Percentiles rank a stretch among this genome's conserved stretches.
Conservation (phyloP, 83 land plant genomes). For the Diphasiastrum complanatum region DNA sequence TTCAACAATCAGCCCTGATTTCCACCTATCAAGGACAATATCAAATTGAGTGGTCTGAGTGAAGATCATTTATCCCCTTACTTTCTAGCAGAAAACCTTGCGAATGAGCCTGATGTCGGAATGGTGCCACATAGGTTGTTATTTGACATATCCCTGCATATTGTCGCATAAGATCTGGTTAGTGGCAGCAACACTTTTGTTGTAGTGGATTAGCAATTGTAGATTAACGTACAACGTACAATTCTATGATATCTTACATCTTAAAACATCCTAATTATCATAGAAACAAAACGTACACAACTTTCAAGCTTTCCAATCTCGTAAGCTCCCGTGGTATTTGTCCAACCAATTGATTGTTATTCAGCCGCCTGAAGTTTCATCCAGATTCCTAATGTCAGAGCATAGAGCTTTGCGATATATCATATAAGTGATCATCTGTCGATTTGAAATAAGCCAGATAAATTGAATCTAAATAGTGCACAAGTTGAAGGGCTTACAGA, state of each 20-base stretch:
- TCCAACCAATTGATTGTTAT: slow-evolving; percentile 18
- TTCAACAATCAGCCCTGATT: too few relatives aligned
- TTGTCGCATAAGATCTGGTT: neutral
- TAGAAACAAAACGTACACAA: slow-evolving; percentile 8
- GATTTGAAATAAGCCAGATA: neutral
- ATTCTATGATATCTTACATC: neutral
- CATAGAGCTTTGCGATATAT: neutral
- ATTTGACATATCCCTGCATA: slow-evolving; percentile 13
- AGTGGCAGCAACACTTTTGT: neutral
- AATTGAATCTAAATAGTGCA: neutral
- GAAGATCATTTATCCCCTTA: too few relatives aligned
- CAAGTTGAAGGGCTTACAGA: slow-evolving; percentile 42
- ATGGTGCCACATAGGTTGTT: slow-evolving; percentile 26
- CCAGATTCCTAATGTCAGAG: neutral
- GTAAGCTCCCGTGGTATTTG: slow-evolving; percentile 23
- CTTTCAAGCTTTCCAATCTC: slow-evolving; percentile 17
- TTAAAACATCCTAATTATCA: neutral
- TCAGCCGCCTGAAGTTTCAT: slow-evolving; percentile 12
- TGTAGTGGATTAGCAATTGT: neutral
- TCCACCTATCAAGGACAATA: too few relatives aligned
- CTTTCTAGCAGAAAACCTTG: slow-evolving; percentile 18
- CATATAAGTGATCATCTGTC: neutral
- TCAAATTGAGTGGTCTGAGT: too few relatives aligned
- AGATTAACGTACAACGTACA: neutral
- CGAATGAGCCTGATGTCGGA: slow-evolving; percentile 22